These are phyloP conservation scores for Flaveria robusta DNA, from an alignment of 129 eudicot species.

Conservation along the genomic window DNA sequence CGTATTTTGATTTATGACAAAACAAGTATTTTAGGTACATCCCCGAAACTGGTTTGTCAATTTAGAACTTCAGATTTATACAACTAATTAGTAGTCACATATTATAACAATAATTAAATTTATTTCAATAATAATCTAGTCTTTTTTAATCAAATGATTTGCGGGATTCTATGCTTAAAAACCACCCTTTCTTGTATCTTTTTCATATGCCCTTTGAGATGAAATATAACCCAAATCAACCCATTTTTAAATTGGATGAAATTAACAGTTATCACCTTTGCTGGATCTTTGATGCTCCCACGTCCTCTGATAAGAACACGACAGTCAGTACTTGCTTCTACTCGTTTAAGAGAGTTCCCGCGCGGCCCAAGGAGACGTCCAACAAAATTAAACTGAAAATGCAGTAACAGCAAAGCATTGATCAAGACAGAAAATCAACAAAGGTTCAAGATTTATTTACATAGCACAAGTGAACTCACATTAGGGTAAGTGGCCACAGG, in stretches of 20 bases:
- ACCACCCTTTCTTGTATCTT: background rate
- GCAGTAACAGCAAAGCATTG: constrained; percentile 3
- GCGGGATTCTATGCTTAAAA: background rate
- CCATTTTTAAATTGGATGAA: background rate
- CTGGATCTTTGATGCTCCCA: constrained; percentile 99
- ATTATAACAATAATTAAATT: background rate
- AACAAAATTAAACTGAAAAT: constrained; percentile 85
- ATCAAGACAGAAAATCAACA: constrained; percentile 6
- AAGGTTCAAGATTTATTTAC: background rate
- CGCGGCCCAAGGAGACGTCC: constrained; percentile 99
- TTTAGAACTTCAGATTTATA: background rate
- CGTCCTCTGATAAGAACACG: constrained; percentile 98
- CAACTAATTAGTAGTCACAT: background rate
- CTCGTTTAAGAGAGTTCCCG: constrained; percentile 97
- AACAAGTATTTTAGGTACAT: background rate
- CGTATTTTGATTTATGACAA: background rate
- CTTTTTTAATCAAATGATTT: background rate
- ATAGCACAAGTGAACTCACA: constrained; percentile 42
- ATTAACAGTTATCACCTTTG: constrained; percentile 54
- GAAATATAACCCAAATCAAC: background rate
- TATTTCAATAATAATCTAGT: background rate
- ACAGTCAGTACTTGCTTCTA: constrained; percentile 92
- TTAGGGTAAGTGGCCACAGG: constrained; percentile 88
- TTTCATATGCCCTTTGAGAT: background rate
- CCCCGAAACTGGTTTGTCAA: background rate